Evolutionary conservation across 371 early-diverging fungal genomes (phyloP).

Genomic region (Zopfochytrium polystomum): DNA sequence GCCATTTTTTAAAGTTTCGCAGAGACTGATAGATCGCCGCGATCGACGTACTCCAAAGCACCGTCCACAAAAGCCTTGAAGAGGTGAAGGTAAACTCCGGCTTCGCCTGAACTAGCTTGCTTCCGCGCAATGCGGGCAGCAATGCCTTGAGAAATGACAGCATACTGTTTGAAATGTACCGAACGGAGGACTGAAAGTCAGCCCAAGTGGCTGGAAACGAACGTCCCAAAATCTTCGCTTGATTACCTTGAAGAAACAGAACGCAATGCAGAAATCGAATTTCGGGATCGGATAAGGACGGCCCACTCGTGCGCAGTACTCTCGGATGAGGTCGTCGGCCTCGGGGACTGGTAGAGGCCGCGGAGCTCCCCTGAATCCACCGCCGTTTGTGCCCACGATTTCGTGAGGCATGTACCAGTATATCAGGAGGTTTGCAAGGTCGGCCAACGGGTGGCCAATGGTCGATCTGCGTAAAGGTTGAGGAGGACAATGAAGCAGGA

Average conservation of each 20-base stretch:
- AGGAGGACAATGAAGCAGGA: not conserved
- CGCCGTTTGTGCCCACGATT: not conserved
- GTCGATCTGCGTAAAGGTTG: conserved; percentile 60
- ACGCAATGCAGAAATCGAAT: conserved; percentile 61
- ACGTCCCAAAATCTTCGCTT: conserved; percentile 11
- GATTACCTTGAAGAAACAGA: conserved; percentile 64
- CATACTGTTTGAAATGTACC: not conserved
- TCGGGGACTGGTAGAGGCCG: conserved; percentile 59
- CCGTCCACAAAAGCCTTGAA: not conserved
- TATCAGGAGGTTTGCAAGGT: conserved; percentile 81
- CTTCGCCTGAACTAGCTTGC: conserved; percentile 80
- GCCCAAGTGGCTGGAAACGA: too few species aligned
- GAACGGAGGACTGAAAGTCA: not conserved
- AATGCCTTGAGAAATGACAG: conserved; percentile 32
- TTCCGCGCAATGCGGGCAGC: conserved; percentile 80
- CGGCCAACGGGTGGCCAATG: conserved; percentile 89
- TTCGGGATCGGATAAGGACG: conserved; percentile 65
- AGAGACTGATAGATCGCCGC: conserved; percentile 25
- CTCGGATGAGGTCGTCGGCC: conserved; percentile 59
- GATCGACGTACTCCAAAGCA: conserved; percentile 22
- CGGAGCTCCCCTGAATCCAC: conserved; percentile 27
- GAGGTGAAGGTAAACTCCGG: conserved; percentile 30
- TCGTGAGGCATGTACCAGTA: conserved; percentile 56
- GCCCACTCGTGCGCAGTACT: conserved; percentile 58
- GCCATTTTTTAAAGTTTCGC: too few species aligned